Evolutionary conservation across 495 filamentous ascomycete species (phyloP).

Genomic region (Xanthoparmelia taractica): DNA sequence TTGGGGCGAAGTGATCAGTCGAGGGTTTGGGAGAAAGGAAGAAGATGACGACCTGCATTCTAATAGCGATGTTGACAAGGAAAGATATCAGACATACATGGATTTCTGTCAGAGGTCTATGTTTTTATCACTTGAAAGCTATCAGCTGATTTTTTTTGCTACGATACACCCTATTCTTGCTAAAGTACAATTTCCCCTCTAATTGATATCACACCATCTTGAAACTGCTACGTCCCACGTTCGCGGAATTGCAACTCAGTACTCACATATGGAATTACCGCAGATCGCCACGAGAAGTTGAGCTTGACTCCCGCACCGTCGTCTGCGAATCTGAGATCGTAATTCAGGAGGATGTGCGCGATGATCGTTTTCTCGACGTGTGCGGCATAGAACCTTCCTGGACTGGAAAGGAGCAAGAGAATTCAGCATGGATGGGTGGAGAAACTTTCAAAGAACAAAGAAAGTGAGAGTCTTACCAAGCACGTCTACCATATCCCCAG

Average conservation of each 20-base stretch:
- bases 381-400: constrained; percentile 16
- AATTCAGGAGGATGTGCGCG: constrained; percentile 11
- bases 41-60: too few species aligned
- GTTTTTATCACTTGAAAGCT: too few species aligned
- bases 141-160: too few species aligned
- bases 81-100: too few species aligned
- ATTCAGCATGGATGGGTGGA: not conserved
- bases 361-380: constrained; percentile 8
- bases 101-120: too few species aligned
- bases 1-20: too few species aligned
- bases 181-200: too few species aligned
- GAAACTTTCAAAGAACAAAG: not conserved
- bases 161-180: too few species aligned
- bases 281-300: constrained; percentile 14
- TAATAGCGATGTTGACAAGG: too few species aligned
- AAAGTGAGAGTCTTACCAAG: constrained; percentile 17
- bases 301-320: not conserved
- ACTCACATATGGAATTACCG: constrained; percentile 5
- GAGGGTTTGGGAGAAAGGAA: too few species aligned
- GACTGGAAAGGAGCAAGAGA: not conserved
- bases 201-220: too few species aligned
- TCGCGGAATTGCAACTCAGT: not conserved
- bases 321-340: constrained; percentile 13
- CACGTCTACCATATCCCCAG: constrained; percentile 16
- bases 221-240: too few species aligned